phyloP scores from a whole-genome alignment of 176 grass and related monocot species.

The Eleusine coracana region DNA sequence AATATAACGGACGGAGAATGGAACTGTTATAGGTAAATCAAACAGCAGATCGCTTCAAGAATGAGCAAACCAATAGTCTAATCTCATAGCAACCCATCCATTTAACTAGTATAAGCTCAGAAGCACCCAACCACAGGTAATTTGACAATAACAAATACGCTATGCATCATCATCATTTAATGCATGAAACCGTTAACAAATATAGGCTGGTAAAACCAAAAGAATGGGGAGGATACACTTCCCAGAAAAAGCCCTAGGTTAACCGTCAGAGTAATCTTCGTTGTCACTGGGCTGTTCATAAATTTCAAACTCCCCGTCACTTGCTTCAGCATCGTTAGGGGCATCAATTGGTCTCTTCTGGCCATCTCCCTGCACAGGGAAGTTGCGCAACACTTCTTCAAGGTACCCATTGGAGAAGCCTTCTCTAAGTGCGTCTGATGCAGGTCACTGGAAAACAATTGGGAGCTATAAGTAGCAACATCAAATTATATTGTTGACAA shows the following conservation, averaged over 20 bases:
- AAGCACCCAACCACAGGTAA: neutral
- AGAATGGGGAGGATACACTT: neutral
- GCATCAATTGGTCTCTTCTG: slow-evolving; percentile 27
- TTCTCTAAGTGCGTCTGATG: slow-evolving; percentile 55
- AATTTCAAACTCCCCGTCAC: slow-evolving; percentile 85
- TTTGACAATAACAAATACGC: neutral
- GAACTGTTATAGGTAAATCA: too few species aligned
- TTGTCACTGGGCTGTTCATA: slow-evolving; percentile 79
- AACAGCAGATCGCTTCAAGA: too few species aligned
- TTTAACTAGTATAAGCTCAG: neutral
- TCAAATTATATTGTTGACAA: neutral
- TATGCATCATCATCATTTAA: neutral
- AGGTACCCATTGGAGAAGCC: slow-evolving; percentile 68
- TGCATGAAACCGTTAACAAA: neutral
- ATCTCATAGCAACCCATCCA: too few species aligned
- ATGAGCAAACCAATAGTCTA: too few species aligned
- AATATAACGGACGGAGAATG: too few species aligned
- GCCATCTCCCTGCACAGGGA: slow-evolving; percentile 56
- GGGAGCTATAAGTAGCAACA: neutral
- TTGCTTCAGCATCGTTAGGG: slow-evolving; percentile 37
- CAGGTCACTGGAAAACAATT: slow-evolving; percentile 44
- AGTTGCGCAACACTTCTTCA: slow-evolving; percentile 65
- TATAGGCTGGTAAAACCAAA: neutral
- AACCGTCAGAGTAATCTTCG: slow-evolving; percentile 48
- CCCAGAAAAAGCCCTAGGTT: neutral